Percentiles rank a stretch among this genome's conserved stretches.
These are phyloP conservation scores for Arthrobotrys pseudoclavata DNA, from an alignment of 2,329 filamentous ascomycete species.

Conservation along the genomic window DNA sequence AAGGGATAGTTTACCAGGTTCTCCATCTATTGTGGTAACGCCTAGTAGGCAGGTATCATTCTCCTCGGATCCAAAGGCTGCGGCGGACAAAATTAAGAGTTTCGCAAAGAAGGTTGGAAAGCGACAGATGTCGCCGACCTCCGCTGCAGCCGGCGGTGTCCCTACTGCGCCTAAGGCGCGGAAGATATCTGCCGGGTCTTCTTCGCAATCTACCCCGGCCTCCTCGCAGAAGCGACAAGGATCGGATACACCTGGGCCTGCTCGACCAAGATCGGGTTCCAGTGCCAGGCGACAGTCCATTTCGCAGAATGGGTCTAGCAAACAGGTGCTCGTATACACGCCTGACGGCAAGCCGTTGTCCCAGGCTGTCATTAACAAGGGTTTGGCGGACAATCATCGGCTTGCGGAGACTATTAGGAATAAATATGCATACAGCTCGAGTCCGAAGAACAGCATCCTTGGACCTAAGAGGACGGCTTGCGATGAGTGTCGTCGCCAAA, in stretches of 20 bases:
- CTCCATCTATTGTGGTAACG: slow-evolving; percentile 55
- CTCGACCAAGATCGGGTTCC: slow-evolving; percentile 46
- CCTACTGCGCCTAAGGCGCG: slow-evolving; percentile 42
- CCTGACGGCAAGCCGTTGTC: slow-evolving; percentile 54
- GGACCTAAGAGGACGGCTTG: slow-evolving; percentile 59
- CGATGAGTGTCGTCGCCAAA: slow-evolving; percentile 60
- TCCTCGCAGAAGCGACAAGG: slow-evolving; percentile 48
- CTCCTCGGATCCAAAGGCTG: slow-evolving; percentile 51
- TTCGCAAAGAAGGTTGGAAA: slow-evolving; percentile 58
- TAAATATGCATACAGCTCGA: slow-evolving; percentile 51
- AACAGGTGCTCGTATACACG: slow-evolving; percentile 43
- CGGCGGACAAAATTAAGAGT: slow-evolving; percentile 55
- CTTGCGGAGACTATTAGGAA: slow-evolving; percentile 53
- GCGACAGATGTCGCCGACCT: slow-evolving; percentile 44
- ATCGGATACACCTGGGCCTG: slow-evolving; percentile 50
- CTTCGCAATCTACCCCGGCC: slow-evolving; percentile 46
- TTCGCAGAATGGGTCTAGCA: slow-evolving; percentile 43
- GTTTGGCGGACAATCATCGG: slow-evolving; percentile 48
- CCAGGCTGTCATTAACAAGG: slow-evolving; percentile 58
- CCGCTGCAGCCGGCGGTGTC: slow-evolving; percentile 9
- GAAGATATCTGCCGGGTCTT: slow-evolving; percentile 49
- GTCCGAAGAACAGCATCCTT: slow-evolving; percentile 58
- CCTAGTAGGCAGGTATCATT: slow-evolving; percentile 56
- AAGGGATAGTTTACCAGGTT: slow-evolving; percentile 49
- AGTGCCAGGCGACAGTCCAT: slow-evolving; percentile 40